Conservation (phyloP, 1,139 yeast species). For the Fermentozyma sake region DNA sequence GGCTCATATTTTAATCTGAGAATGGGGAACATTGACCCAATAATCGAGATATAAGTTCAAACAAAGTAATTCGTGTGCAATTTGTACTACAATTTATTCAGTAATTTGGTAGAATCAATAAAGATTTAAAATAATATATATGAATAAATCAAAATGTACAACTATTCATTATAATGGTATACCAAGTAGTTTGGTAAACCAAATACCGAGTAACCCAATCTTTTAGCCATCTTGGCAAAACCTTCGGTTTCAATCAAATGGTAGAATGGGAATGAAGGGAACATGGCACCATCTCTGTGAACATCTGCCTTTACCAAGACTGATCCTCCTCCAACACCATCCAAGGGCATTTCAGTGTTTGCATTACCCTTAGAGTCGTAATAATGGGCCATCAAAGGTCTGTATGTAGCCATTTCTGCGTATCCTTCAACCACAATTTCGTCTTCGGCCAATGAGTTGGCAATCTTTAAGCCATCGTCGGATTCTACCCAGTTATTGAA, state of each 20-base stretch:
- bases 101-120: too few relatives aligned
- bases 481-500: conserved; percentile 96
- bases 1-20: too few relatives aligned
- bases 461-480: conserved; percentile 76
- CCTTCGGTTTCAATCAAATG: conserved; percentile 97
- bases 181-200: conserved; percentile 95
- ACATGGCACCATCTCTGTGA: conserved; percentile 98
- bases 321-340: conserved; percentile 98
- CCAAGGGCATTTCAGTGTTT: conserved; percentile 69
- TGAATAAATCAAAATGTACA: neutral
- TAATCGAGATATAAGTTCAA: too few relatives aligned
- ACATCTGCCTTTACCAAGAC: conserved; percentile 94
- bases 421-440: conserved; percentile 93
- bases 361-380: conserved; percentile 62
- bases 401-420: conserved; percentile 85
- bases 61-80: too few relatives aligned
- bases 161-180: conserved; percentile 70
- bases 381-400: conserved; percentile 92
- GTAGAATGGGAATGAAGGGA: conserved; percentile 96
- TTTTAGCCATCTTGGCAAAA: conserved; percentile 95
- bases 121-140: neutral
- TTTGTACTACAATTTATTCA: too few relatives aligned
- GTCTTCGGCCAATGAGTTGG: conserved; percentile 68
- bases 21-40: too few relatives aligned
- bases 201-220: conserved; percentile 84